These are phyloP conservation scores for Coemansia sp. DNA, from an alignment of 192 early-diverging fungal genomes.

Conservation along the genomic window DNA sequence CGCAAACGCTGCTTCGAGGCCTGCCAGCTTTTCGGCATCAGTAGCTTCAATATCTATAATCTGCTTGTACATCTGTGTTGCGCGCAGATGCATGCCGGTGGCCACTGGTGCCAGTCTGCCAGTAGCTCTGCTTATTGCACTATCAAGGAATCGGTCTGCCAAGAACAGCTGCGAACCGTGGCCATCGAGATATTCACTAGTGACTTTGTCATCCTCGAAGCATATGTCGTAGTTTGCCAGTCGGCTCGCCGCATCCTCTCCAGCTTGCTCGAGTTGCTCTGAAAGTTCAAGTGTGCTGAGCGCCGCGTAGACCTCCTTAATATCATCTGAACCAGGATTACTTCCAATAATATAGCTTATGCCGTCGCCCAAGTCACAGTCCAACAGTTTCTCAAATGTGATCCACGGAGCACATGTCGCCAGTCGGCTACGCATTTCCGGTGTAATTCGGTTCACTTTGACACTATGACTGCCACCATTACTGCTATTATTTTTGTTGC, in stretches of 20 bases:
- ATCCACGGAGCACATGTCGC: conserved; percentile 3
- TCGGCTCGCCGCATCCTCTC: not conserved
- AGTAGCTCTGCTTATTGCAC: conserved; percentile 1
- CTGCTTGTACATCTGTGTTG: too few species aligned
- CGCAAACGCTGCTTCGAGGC: not conserved
- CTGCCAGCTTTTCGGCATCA: not conserved
- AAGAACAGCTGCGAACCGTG: not conserved
- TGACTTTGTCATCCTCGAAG: not conserved
- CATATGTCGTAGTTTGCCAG: not conserved
- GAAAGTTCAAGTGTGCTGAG: not conserved
- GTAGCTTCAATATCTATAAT: not conserved
- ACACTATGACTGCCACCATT: not conserved
- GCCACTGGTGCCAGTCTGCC: not conserved
- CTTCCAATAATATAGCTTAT: not conserved
- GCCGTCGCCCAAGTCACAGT: conserved; percentile 7
- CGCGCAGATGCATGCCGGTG: not conserved
- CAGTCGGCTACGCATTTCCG: not conserved
- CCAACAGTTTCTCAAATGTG: conserved; percentile 5
- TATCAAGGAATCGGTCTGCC: conserved; percentile 11
- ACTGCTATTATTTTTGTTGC: not conserved
- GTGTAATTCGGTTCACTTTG: not conserved
- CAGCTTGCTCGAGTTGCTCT: not conserved
- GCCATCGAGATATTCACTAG: not conserved
- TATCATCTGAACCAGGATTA: not conserved
- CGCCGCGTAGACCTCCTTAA: not conserved